A percentile compares a stretch with the other conserved stretches of the same genome.
Conservation (phyloP, 2,329 filamentous ascomycete genomes). For the Claviceps sp. region DNA sequence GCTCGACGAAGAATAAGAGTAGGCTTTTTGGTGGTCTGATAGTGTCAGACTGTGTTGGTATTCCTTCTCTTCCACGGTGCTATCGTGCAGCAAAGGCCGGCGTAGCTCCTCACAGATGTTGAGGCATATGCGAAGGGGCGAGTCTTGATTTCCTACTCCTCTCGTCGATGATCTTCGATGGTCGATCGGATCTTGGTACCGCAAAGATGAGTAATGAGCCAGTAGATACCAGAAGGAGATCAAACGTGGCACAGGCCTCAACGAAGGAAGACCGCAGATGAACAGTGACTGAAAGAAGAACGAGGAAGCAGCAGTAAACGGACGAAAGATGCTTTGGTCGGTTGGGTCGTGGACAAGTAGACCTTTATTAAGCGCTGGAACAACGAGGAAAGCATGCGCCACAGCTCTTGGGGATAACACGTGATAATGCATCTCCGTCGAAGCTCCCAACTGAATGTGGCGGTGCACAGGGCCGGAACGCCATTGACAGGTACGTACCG, state of each 20-base stretch:
- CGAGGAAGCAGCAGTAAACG: background rate
- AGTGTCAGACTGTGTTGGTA: background rate
- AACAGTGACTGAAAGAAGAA: background rate
- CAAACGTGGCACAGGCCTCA: background rate
- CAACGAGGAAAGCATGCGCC: slow-evolving; percentile 1
- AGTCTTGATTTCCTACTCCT: background rate
- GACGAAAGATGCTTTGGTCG: background rate
- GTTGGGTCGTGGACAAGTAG: background rate
- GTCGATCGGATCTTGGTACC: background rate
- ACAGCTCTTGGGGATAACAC: background rate
- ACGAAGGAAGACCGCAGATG: background rate
- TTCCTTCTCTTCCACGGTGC: background rate
- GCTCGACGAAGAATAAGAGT: background rate
- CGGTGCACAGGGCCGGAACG: background rate
- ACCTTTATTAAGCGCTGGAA: background rate
- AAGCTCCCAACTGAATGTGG: slow-evolving; percentile 2
- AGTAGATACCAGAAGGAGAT: background rate
- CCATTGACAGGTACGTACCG: background rate
- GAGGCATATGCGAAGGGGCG: slow-evolving; percentile 1
- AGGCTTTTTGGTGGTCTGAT: background rate
- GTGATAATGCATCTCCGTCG: background rate
- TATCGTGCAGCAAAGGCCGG: slow-evolving; percentile 1
- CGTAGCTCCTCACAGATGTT: background rate
- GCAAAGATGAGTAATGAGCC: background rate
- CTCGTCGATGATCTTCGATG: background rate